phyloP scores from a whole-genome alignment of 495 filamentous ascomycete species.

The Aspergillus sclerotiicarbonarius region DNA sequence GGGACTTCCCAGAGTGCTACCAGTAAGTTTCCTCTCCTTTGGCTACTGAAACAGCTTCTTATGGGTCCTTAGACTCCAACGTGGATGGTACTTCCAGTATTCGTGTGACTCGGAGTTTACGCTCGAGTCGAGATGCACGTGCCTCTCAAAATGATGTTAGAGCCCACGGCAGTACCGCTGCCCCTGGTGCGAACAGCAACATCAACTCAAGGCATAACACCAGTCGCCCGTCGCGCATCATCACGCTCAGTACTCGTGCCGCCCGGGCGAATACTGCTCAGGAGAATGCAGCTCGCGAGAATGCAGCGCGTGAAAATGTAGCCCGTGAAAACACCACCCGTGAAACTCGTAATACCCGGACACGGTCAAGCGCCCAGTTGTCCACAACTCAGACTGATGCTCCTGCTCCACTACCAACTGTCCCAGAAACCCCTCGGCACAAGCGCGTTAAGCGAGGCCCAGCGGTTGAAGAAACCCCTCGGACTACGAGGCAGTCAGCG shows the following conservation, averaged over 20 bases:
- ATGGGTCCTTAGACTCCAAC: constrained; percentile 12
- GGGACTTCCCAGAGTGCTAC: constrained; percentile 8
- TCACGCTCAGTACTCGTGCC: constrained; percentile 23
- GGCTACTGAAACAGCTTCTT: neutral
- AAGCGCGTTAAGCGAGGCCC: constrained; percentile 25
- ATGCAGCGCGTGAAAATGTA: constrained; percentile 4
- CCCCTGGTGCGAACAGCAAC: constrained; percentile 9
- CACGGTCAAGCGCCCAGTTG: constrained; percentile 19
- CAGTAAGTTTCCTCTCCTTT: constrained; percentile 16
- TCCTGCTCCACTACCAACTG: constrained; percentile 23
- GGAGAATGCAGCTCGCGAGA: constrained; percentile 5
- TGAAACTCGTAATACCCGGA: constrained; percentile 27
- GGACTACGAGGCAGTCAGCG: constrained; percentile 38
- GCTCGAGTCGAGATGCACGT: constrained; percentile 27
- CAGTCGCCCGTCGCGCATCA: constrained; percentile 24
- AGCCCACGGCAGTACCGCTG: constrained; percentile 12
- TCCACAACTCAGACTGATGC: constrained; percentile 15
- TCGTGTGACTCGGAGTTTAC: constrained; percentile 27
- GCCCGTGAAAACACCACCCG: constrained; percentile 14
- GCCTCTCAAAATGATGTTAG: constrained; percentile 20
- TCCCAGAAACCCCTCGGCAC: constrained; percentile 37
- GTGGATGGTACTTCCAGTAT: constrained; percentile 18
- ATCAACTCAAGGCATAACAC: constrained; percentile 9
- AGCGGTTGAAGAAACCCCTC: constrained; percentile 22
- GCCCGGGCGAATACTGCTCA: constrained; percentile 12